Evolutionary conservation across 139 green algal genomes (phyloP).

Genomic region (Chlamydomonas eustigma): DNA sequence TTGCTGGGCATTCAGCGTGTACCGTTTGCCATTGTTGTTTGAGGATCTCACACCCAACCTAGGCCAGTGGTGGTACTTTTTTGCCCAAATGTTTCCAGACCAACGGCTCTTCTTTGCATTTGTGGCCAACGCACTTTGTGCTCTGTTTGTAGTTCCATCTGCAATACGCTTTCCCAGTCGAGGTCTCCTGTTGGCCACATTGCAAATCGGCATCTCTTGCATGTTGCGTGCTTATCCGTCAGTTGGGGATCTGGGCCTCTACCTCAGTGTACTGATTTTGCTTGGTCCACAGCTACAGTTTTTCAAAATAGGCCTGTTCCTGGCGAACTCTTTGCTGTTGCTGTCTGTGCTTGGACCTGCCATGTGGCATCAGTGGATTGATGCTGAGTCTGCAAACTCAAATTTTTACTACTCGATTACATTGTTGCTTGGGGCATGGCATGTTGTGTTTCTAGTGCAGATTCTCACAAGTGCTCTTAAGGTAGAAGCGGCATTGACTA

Average conservation of each 20-base stretch:
- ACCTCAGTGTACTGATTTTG: slow-evolving; percentile 45
- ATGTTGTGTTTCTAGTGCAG: slow-evolving; percentile 32
- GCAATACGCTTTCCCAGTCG: slow-evolving; percentile 46
- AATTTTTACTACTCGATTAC: slow-evolving; percentile 85
- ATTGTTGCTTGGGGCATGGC: slow-evolving; percentile 59
- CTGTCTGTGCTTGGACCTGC: slow-evolving; percentile 49
- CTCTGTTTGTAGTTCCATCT: slow-evolving; percentile 44
- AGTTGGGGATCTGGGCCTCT: slow-evolving; percentile 52
- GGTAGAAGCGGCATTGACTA: too few species aligned
- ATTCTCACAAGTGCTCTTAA: slow-evolving; percentile 4
- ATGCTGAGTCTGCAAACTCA: slow-evolving; percentile 60
- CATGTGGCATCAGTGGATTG: slow-evolving; percentile 75
- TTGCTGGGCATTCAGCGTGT: slow-evolving; percentile 34
- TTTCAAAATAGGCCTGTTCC: slow-evolving; percentile 38
- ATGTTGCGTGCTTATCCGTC: slow-evolving; percentile 65
- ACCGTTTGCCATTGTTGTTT: slow-evolving; percentile 35
- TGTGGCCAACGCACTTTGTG: slow-evolving; percentile 10
- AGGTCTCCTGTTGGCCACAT: slow-evolving; percentile 17
- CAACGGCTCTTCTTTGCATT: slow-evolving; percentile 13
- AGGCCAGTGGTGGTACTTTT: slow-evolving; percentile 76
- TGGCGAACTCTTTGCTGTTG: slow-evolving; percentile 50
- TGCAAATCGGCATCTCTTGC: slow-evolving; percentile 46
- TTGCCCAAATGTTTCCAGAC: slow-evolving; percentile 43
- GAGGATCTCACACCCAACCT: slow-evolving; percentile 66
- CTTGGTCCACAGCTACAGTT: slow-evolving; percentile 25